Evolutionary conservation across 257 asterid genomes (phyloP), one percentile per base, ranked within the genome.

Genomic region (Gynochthodes officinalis): DNA sequence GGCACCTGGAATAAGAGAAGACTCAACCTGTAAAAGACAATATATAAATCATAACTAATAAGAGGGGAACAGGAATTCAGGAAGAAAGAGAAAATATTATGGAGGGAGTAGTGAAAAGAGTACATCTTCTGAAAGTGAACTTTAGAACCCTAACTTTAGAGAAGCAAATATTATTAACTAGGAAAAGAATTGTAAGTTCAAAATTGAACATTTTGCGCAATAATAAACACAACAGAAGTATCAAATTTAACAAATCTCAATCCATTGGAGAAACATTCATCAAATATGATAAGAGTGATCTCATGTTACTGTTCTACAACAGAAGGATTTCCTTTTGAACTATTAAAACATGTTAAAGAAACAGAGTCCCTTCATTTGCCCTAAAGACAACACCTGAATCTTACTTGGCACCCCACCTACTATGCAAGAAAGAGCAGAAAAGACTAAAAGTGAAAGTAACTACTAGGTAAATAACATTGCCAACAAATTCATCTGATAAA

Each of bases 1-100:
- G 99, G 82, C 96, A 95, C 88, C 99, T 95, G 95, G 78, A 83
- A 82, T 66, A 75, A 76, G 77, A 78, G 72, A 76, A 65, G 44
- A 69, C 64, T 80, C 79, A 77, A 76, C 79, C 78, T 70, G 82
- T 72, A 76, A 75, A 72, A 64, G 76, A 48, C 49, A 69, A 60
- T 52, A 16, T 61, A 37, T 64, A 70, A 30, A 11, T 44, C 40
- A 75, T 40, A 60, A 58, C 76, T 76, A 72, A 58, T 69, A 71
- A 48, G 76, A 75, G 64, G 76, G 50, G 11, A 61, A 37, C 49
- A 37, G 14, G 67, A 23, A n/a, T n/a, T n/a, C n/a, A n/a, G n/a
- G n/a, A 62, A 19, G 69, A 50, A 63, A 39, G 32, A 35, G 52
- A 64, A 33, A 18, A 28, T 23, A 59, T 14, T 16, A 5, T 1